Base-by-base conservation (phyloP, 768 basidiomycete species). In the Agaricus blazei region DNA sequence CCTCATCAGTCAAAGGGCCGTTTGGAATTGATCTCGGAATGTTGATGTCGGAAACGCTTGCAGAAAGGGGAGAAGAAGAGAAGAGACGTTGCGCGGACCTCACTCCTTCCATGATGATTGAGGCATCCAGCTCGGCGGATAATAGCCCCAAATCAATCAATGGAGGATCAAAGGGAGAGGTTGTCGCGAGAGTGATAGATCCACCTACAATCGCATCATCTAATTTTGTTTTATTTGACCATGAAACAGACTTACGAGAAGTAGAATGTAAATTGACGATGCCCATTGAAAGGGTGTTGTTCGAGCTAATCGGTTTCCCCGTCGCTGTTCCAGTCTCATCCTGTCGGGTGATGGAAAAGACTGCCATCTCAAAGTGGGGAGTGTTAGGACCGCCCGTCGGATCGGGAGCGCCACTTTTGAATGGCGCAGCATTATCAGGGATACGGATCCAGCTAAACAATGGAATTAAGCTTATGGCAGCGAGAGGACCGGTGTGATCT, bases 81-180 rank as follows among this genome's bases (percentile, higher is more conserved):
- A 64, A 34, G 50, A 71, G 67, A 7, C 52, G 47, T 6, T 47
- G 50, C 0, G 60, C 59, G 9, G 54, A 59, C n/a, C 55, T 50
- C 36, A 69, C 52, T 12, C 53, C 63, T 44, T 63, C 56, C 11
- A 58, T 59, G 41, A 70, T 55, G n/a, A 62, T 60, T 23, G 49
- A 40, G 15, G 64, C 49, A 48, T 69, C 69, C 42, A 63, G 41
- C 2, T 49, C 48, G 5, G 53, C 44, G 14, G 52, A 57, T 42
- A 73, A 69, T 29, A 60, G 31, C 23, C 31, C 43, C 1, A 76
- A 75, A 61, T 79, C 71, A 64, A 81, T 76, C 14, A 66, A 48
- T 0, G 80, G 79, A 23, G 63, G 34, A 38, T 68, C 68, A 63
- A 79, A 79, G 15, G 75, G 68, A 55, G 70, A 60, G 23, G 66